Base-by-base conservation (phyloP, 345 rosid species). In the Noccaea caerulescens region DNA sequence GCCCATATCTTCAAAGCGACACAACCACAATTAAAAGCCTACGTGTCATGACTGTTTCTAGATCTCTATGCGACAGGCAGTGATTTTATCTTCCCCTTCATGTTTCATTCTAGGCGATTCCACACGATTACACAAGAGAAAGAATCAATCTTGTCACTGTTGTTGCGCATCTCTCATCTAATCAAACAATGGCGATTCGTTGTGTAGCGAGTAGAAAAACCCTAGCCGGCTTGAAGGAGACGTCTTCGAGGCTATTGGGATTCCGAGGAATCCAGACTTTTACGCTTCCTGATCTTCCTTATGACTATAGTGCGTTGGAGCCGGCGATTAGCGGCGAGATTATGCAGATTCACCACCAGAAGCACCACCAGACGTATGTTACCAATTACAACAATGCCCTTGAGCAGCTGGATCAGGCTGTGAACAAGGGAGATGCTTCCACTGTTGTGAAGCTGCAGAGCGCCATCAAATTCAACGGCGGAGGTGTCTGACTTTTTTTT, bases 301-400 rank as follows among this genome's bases (percentile, higher is more conserved):
- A 94, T 76, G 99, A 88, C 54, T 94, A 94, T 25, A 80, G 87
- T 14, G 93, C 92, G 0, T 82, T 94, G 80, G 96, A 94, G 82
- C 99, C 99, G 65, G 97, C 81, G 53, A 86, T 94, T 63, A 85
- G 89, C 71, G 99, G 87, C 52, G 96, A 91, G 80, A 94, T 94
- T 25, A 94, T 94, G 99, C 88, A 88, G 84, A 77, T 94, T 33
- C 99, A 94, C 65, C 99, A 94, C 88, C 92, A 89, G 84, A 94
- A 94, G 81, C 99, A 94, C 63, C 99, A 94, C 69, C 93, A 86
- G 78, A n/a, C 95, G 57, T 94, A 94, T 62, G 58, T 94, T 71
- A 85, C 96, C 38, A 94, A 94, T 77, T 94, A 81, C 79, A 94
- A 89, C 83, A 91, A 88, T 78, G 84, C 95, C 39, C 87, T 89